Percentiles rank a stretch among this genome's conserved stretches.
phyloP scores from a whole-genome alignment of 2,329 filamentous ascomycete genomes.

The Aureobasidium sp. region DNA sequence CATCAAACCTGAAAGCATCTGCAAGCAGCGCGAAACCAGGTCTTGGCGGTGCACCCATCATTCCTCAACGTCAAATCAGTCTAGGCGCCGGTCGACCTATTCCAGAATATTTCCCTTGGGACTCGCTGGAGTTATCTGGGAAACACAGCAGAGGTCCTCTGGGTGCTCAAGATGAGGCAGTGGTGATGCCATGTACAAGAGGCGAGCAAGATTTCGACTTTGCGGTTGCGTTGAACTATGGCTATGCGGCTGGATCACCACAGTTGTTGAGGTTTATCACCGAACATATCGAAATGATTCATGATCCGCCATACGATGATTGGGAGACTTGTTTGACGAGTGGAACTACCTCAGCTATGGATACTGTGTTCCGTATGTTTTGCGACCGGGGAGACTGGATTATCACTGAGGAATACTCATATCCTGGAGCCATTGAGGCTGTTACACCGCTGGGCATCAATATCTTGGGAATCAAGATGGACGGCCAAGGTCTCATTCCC shows the following conservation, averaged over 20 bases:
- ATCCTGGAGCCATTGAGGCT: slow-evolving; percentile 20
- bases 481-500: slow-evolving; percentile 21
- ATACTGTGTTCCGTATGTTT: slow-evolving; percentile 23
- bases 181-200: not conserved
- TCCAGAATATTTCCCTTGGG: slow-evolving; percentile 14
- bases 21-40: not conserved
- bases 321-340: slow-evolving; percentile 23
- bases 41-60: not conserved
- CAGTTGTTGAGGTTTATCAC: slow-evolving; percentile 22
- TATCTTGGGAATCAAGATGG: slow-evolving; percentile 22
- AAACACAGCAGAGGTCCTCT: not conserved
- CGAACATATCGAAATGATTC: slow-evolving; percentile 22
- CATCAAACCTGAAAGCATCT: not conserved
- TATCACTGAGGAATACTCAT: slow-evolving; percentile 21
- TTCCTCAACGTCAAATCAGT: slow-evolving; percentile 3
- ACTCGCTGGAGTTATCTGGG: slow-evolving; percentile 8
- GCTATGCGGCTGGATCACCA: slow-evolving; percentile 18
- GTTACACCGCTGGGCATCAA: slow-evolving; percentile 20
- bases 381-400: slow-evolving; percentile 20
- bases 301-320: slow-evolving; percentile 24
- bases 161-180: not conserved
- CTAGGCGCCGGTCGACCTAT: slow-evolving; percentile 11
- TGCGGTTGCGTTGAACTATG: slow-evolving; percentile 21
- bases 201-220: slow-evolving; percentile 15
- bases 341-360: slow-evolving; percentile 24